Evolutionary conservation across 2,329 filamentous ascomycete species (phyloP).

Genomic region (Mollisia scopiformis): DNA sequence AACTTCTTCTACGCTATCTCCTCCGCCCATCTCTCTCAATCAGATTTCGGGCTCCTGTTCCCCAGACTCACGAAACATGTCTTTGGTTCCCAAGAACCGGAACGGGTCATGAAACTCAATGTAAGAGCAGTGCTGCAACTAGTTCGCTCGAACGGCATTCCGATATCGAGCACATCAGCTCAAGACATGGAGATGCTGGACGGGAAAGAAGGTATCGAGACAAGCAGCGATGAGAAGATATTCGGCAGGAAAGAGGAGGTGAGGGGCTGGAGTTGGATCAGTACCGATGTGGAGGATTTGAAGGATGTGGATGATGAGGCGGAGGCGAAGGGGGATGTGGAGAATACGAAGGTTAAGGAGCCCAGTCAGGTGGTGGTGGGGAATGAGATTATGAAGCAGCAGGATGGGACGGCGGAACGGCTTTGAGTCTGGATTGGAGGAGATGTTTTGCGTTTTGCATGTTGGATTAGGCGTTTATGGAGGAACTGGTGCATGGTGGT

Average conservation of each 20-base stretch:
- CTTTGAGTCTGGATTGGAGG: too few species aligned
- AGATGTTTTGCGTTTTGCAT: too few species aligned
- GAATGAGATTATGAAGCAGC: constrained; percentile 26
- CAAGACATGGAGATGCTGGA: constrained; percentile 42
- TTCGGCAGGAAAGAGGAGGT: constrained; percentile 27
- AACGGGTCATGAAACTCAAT: constrained; percentile 61
- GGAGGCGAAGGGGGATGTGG: constrained; percentile 11
- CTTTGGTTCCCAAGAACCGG: constrained; percentile 59
- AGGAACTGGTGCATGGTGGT: too few species aligned
- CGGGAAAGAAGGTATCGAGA: constrained; percentile 13
- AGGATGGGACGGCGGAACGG: constrained; percentile 10
- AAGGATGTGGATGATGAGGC: constrained; percentile 22
- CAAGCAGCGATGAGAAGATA: constrained; percentile 30
- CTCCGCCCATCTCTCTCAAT: constrained; percentile 82
- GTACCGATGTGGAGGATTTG: constrained; percentile 24
- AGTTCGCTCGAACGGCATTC: constrained; percentile 52
- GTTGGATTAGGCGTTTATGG: too few species aligned
- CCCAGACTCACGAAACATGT: constrained; percentile 67
- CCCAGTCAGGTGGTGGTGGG: constrained; percentile 26
- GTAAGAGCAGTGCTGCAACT: constrained; percentile 60
- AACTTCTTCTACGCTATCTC: constrained; percentile 74
- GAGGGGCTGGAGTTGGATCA: constrained; percentile 35
- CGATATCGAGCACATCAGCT: constrained; percentile 51
- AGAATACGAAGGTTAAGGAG: constrained; percentile 14
- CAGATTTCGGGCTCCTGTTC: constrained; percentile 82